A percentile compares a stretch with the other conserved stretches of the same genome.
Evolutionary conservation across 495 filamentous ascomycete genomes (phyloP).

Genomic region (Hyphodiscus hymeniophilus): DNA sequence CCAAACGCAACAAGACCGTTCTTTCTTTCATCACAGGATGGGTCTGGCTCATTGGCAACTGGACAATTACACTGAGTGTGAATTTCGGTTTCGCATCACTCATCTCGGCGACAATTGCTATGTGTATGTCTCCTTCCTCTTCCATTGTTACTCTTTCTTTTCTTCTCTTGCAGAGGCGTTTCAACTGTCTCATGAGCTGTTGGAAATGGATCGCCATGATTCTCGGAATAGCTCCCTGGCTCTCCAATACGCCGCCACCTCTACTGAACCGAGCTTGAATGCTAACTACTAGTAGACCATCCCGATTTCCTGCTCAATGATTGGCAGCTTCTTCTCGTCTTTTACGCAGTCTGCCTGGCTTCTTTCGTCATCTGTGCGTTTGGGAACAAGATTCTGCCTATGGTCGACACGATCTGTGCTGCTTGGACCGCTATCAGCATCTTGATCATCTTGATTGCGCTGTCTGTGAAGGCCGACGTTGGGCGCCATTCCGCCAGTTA

Average conservation of each 20-base stretch:
- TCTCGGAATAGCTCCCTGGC: too few relatives aligned
- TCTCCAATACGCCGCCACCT: too few relatives aligned
- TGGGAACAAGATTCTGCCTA: slow-evolving; percentile 33
- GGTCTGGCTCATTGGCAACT: slow-evolving; percentile 24
- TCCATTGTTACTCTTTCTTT: too few relatives aligned
- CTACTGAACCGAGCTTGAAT: too few relatives aligned
- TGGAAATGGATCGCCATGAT: too few relatives aligned
- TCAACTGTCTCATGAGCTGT: too few relatives aligned
- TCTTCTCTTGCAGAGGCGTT: too few relatives aligned
- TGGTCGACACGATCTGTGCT: slow-evolving; percentile 46
- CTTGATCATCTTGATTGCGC: slow-evolving; percentile 33
- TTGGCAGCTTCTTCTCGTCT: slow-evolving; percentile 32
- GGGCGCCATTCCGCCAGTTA: slow-evolving; percentile 36
- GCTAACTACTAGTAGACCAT: too few relatives aligned
- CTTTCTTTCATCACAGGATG: slow-evolving; percentile 37
- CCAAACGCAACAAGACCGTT: slow-evolving; percentile 33
- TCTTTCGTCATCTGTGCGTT: slow-evolving; percentile 36
- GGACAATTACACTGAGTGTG: slow-evolving; percentile 31
- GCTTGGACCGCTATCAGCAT: slow-evolving; percentile 38
- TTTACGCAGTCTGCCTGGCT: slow-evolving; percentile 34
- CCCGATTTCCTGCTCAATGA: slow-evolving; percentile 14
- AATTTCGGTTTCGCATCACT: slow-evolving; percentile 32
- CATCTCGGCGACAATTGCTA: slow-evolving; percentile 24
- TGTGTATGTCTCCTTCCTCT: too few relatives aligned
- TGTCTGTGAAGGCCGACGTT: slow-evolving; percentile 32